Conservation (phyloP, 495 filamentous ascomycete species). For the Penicillium dipodomyicola region DNA sequence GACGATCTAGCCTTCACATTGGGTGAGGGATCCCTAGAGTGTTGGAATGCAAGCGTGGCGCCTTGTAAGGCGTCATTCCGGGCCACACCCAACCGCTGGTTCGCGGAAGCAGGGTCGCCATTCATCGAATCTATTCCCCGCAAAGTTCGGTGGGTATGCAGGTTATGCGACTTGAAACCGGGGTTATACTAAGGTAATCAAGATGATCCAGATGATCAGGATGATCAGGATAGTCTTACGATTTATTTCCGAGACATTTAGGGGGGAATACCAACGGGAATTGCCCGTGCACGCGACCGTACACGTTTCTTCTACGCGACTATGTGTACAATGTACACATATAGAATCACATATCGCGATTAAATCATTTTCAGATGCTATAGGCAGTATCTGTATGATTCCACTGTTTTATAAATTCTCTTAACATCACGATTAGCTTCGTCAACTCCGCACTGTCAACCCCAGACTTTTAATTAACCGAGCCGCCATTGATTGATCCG, state of each 20-base stretch:
- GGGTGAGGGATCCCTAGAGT: conserved; percentile 20
- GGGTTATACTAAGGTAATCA: not conserved
- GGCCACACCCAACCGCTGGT: conserved; percentile 32
- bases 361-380: not conserved
- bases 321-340: not conserved
- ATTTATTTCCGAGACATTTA: not conserved
- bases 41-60: conserved; percentile 39
- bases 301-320: not conserved
- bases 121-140: conserved; percentile 28
- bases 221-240: not conserved
- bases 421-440: not conserved
- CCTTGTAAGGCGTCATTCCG: conserved; percentile 37
- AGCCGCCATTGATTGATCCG: conserved; percentile 14
- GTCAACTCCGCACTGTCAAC: not conserved
- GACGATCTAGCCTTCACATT: conserved; percentile 18
- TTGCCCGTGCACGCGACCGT: conserved; percentile 6
- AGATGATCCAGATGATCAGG: not conserved
- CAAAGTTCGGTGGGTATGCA: too few relatives aligned
- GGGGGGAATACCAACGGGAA: not conserved
- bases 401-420: not conserved
- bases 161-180: not conserved
- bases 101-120: conserved; percentile 34
- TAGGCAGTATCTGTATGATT: not conserved
- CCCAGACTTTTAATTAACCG: conserved; percentile 29
- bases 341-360: not conserved